phyloP scores from a whole-genome alignment of 805 yeast species.

The Huiozyma sinensis region DNA sequence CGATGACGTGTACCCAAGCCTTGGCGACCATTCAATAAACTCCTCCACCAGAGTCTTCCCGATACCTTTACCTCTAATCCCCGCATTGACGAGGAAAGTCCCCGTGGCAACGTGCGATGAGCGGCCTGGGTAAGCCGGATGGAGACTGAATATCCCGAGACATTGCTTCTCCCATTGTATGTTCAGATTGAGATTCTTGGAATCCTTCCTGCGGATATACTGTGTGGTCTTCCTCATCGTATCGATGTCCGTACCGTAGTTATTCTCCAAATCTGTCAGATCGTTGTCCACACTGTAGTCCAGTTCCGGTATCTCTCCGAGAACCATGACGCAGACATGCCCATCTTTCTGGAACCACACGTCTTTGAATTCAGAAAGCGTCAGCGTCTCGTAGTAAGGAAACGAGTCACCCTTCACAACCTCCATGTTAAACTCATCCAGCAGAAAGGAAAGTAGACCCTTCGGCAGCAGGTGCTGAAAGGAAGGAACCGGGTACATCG shows the following conservation, averaged over 20 bases:
- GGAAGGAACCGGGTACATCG: constrained; percentile 74
- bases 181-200: constrained; percentile 20
- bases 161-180: constrained; percentile 90
- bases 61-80: constrained; percentile 84
- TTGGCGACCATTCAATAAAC: constrained; percentile 83
- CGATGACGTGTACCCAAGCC: constrained; percentile 75
- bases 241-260: constrained; percentile 1
- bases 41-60: constrained; percentile 80
- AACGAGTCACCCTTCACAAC: constrained; percentile 79
- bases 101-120: constrained; percentile 90
- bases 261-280: constrained; percentile 6
- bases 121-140: constrained; percentile 87
- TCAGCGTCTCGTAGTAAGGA: constrained; percentile 74
- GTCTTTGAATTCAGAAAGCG: constrained; percentile 63
- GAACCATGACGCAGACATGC: constrained; percentile 39
- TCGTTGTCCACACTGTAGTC: constrained; percentile 27
- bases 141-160: constrained; percentile 74
- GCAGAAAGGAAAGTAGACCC: constrained; percentile 65
- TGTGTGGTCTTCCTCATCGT: constrained; percentile 18
- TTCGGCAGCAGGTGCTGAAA: constrained; percentile 54
- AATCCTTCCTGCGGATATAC: constrained; percentile 20
- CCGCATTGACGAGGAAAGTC: constrained; percentile 81
- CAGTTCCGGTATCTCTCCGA: constrained; percentile 60
- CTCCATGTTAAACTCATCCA: constrained; percentile 92
- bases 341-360: constrained; percentile 69